Evolutionary conservation across 2,329 filamentous ascomycete genomes (phyloP).

Genomic region (Alternaria ventricosa): DNA sequence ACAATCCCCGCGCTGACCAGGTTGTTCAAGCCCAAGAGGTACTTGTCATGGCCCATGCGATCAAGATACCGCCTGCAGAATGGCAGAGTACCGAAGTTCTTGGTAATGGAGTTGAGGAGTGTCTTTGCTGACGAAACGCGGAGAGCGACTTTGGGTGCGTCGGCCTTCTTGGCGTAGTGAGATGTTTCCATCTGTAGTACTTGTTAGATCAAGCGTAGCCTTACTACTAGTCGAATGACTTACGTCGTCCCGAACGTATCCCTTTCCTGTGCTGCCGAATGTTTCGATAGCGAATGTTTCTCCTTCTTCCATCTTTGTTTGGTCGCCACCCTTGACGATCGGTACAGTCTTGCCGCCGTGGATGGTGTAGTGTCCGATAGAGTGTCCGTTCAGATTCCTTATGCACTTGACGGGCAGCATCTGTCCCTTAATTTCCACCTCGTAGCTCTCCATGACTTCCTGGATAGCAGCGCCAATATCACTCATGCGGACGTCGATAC

Average conservation of each 20-base stretch:
- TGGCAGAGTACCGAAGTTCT: slow-evolving; percentile 92
- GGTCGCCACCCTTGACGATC: slow-evolving; percentile 86
- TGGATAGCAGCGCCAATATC: slow-evolving; percentile 86
- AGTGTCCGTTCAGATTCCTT: slow-evolving; percentile 87
- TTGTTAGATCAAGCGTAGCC: slow-evolving; percentile 9
- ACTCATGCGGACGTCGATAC: slow-evolving; percentile 87
- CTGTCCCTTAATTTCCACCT: slow-evolving; percentile 80
- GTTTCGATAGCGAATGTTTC: slow-evolving; percentile 96
- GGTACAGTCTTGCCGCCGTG: slow-evolving; percentile 93
- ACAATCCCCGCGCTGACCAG: slow-evolving; percentile 84
- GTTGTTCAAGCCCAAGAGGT: slow-evolving; percentile 87
- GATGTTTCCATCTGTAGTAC: slow-evolving; percentile 72
- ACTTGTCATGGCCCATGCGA: slow-evolving; percentile 92
- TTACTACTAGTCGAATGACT: neutral
- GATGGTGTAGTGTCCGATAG: slow-evolving; percentile 86
- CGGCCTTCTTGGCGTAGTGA: slow-evolving; percentile 79
- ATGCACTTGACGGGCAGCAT: slow-evolving; percentile 84
- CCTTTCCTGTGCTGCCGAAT: slow-evolving; percentile 91
- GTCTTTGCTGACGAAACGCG: slow-evolving; percentile 83
- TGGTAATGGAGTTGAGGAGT: slow-evolving; percentile 86
- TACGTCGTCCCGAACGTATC: slow-evolving; percentile 85
- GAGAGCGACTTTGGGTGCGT: slow-evolving; percentile 77
- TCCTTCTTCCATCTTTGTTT: slow-evolving; percentile 97
- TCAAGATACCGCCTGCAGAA: slow-evolving; percentile 92
- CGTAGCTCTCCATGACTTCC: slow-evolving; percentile 92